A percentile compares a stretch with the other conserved stretches of the same genome.
phyloP scores from a whole-genome alignment of 1,284 basidiomycete species.

The Cutaneotrichosporon arboriforme region DNA sequence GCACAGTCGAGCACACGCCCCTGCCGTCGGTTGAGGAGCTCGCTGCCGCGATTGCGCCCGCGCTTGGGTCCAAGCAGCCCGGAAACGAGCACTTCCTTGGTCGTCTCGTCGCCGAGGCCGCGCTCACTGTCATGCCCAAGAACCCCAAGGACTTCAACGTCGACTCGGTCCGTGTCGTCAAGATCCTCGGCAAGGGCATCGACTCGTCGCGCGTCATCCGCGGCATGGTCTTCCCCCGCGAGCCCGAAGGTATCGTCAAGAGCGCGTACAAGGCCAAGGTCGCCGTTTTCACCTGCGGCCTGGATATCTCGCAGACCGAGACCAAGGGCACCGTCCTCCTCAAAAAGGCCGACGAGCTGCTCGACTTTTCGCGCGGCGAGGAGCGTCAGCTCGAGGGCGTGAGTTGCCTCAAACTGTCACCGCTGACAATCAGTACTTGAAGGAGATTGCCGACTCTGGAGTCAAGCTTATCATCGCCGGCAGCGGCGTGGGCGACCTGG shows the following conservation, averaged over 20 bases:
- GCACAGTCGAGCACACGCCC: slow-evolving; percentile 51
- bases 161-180: slow-evolving; percentile 96
- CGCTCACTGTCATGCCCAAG: slow-evolving; percentile 79
- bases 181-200: slow-evolving; percentile 92
- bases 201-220: slow-evolving; percentile 79
- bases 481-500: slow-evolving; percentile 88
- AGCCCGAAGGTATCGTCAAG: slow-evolving; percentile 85
- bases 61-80: slow-evolving; percentile 96
- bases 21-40: slow-evolving; percentile 76
- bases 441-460: slow-evolving; percentile 94
- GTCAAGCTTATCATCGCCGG: slow-evolving; percentile 92
- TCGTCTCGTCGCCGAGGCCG: slow-evolving; percentile 84
- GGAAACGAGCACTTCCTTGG: slow-evolving; percentile 83
- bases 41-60: slow-evolving; percentile 74
- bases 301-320: slow-evolving; percentile 94
- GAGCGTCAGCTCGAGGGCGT: slow-evolving; percentile 94
- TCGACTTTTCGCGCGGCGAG: slow-evolving; percentile 92
- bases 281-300: slow-evolving; percentile 85
- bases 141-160: slow-evolving; percentile 92
- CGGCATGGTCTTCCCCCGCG: slow-evolving; percentile 97
- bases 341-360: slow-evolving; percentile 92
- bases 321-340: slow-evolving; percentile 98
- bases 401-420: slow-evolving; percentile 20
- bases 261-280: slow-evolving; percentile 79
- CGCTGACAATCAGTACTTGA: slow-evolving; percentile 65